These are phyloP conservation scores for Ophiostoma montium DNA, from an alignment of 2,329 filamentous ascomycete species.

Conservation along the genomic window DNA sequence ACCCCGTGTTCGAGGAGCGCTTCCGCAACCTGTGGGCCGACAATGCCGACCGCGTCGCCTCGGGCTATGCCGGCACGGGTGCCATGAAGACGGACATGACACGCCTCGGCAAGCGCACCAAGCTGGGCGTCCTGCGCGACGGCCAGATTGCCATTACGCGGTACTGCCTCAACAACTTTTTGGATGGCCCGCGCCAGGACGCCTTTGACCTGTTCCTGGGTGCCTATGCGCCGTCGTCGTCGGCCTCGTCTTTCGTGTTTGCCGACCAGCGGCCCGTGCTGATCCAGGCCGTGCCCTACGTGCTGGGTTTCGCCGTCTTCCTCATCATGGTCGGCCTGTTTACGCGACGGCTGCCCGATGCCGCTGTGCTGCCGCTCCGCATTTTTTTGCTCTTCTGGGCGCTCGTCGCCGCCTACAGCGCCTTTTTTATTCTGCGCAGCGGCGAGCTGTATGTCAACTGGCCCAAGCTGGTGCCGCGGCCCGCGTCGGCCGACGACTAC, in stretches of 20 bases:
- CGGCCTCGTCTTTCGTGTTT: constrained; percentile 56
- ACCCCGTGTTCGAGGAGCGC: constrained; percentile 69
- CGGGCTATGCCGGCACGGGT: constrained; percentile 86
- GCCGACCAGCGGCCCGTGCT: constrained; percentile 72
- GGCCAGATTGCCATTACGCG: constrained; percentile 76
- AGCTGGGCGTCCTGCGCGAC: constrained; percentile 72
- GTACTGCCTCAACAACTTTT: constrained; percentile 88
- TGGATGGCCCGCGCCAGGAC: constrained; percentile 87
- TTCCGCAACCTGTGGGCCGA: constrained; percentile 99
- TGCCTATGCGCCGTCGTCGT: constrained; percentile 44
- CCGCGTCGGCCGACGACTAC: constrained; percentile 77
- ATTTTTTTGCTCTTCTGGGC: constrained; percentile 72
- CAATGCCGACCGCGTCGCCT: constrained; percentile 90
- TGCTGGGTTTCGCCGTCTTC: constrained; percentile 75
- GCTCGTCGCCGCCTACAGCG: constrained; percentile 52
- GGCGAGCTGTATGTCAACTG: constrained; percentile 97
- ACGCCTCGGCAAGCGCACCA: constrained; percentile 79
- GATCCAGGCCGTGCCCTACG: constrained; percentile 87
- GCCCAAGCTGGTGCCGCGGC: constrained; percentile 86
- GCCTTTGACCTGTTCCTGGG: constrained; percentile 91
- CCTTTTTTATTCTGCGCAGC: constrained; percentile 65
- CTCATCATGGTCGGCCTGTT: constrained; percentile 64
- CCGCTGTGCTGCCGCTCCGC: constrained; percentile 66
- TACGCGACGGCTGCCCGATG: constrained; percentile 55
- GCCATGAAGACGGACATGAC: constrained; percentile 98